phyloP scores from a whole-genome alignment of 495 filamentous ascomycete genomes.

The Corynascus novoguineensis region DNA sequence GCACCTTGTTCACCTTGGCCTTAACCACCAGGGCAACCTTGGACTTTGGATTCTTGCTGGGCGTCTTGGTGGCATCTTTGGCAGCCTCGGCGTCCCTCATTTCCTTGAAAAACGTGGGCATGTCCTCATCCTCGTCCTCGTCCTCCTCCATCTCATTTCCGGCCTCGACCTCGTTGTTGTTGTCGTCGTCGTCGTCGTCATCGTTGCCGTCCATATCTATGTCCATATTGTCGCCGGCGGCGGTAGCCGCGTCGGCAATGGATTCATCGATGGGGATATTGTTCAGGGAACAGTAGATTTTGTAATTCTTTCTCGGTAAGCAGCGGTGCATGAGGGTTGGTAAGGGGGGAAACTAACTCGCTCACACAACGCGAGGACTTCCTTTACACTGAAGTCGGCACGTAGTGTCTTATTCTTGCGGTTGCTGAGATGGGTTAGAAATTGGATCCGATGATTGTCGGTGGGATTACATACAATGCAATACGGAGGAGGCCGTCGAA shows the following conservation, averaged over 20 bases:
- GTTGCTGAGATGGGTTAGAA: conserved; percentile 21
- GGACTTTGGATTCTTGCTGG: conserved; percentile 55
- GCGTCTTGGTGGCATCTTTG: conserved; percentile 41
- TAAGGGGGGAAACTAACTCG: conserved; percentile 24
- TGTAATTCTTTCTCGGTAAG: conserved; percentile 54
- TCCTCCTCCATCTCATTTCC: conserved; percentile 37
- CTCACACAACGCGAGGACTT: conserved; percentile 75
- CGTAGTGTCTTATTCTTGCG: conserved; percentile 64
- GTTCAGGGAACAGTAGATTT: conserved; percentile 81
- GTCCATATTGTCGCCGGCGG: conserved; percentile 28
- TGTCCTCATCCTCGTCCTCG: conserved; percentile 33
- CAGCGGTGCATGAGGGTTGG: neutral
- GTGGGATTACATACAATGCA: conserved; percentile 52
- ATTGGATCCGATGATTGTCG: neutral
- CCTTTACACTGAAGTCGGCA: conserved; percentile 64
- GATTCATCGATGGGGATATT: conserved; percentile 72
- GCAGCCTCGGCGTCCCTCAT: conserved; percentile 44
- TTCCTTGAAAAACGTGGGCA: conserved; percentile 75
- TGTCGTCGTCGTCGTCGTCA: conserved; percentile 47
- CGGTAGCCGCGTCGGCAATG: conserved; percentile 46
- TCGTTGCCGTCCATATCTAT: conserved; percentile 54
- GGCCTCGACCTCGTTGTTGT: conserved; percentile 25
- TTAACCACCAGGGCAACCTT: conserved; percentile 71
- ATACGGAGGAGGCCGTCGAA: conserved; percentile 88
- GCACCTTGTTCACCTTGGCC: conserved; percentile 75